Percentiles rank a stretch among this genome's conserved stretches.
Evolutionary conservation across 2,329 filamentous ascomycete genomes (phyloP).

Genomic region (Setomelanomma holmii): DNA sequence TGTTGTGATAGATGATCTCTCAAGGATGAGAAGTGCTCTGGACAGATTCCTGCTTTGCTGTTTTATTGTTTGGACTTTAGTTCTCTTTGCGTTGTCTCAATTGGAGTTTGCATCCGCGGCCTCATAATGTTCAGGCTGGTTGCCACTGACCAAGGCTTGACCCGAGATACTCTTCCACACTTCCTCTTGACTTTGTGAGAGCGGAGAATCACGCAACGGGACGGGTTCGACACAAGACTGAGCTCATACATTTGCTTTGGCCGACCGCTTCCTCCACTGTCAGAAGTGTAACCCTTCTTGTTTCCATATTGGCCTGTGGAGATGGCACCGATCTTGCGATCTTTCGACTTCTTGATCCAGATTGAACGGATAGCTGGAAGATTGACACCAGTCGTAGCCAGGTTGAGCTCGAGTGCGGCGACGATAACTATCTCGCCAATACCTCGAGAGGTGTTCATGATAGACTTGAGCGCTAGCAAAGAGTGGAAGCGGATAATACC

Average conservation of each 20-base stretch:
- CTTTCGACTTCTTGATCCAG: constrained; percentile 1
- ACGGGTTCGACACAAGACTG: neutral
- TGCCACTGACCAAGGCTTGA: neutral
- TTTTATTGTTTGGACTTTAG: too few species aligned
- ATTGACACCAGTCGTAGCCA: constrained; percentile 44
- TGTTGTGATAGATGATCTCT: too few species aligned
- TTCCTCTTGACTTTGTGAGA: neutral
- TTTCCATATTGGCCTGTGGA: neutral
- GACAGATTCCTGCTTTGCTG: too few species aligned
- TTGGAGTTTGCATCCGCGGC: too few species aligned
- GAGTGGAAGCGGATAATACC: constrained; percentile 25
- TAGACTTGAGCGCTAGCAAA: constrained; percentile 28
- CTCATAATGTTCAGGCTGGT: too few species aligned
- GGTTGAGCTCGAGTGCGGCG: constrained; percentile 39
- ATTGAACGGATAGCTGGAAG: constrained; percentile 22
- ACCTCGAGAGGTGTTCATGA: constrained; percentile 32
- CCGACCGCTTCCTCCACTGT: too few species aligned
- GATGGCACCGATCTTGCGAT: neutral
- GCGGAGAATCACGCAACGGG: neutral
- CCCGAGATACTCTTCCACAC: neutral
- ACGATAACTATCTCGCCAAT: constrained; percentile 44
- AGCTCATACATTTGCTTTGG: neutral
- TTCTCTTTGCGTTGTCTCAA: too few species aligned
- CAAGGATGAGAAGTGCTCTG: too few species aligned
- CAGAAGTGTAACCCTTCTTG: neutral